A percentile compares a stretch with the other conserved stretches of the same genome.
These are phyloP conservation scores for Alternaria arborescens DNA, from an alignment of 2,329 filamentous ascomycete species.

Conservation along the genomic window DNA sequence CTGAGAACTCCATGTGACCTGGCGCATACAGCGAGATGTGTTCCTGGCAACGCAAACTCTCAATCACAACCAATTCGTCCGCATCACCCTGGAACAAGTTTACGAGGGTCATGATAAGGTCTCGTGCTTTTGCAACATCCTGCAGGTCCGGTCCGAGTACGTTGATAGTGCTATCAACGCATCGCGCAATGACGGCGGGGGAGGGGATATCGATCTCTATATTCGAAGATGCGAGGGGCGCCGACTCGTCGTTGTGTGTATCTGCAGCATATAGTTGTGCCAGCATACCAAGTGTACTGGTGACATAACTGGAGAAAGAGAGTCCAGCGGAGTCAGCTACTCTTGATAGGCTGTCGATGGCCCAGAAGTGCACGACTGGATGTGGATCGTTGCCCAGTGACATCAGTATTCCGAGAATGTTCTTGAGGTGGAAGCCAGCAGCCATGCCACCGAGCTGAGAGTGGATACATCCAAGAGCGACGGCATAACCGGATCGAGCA, in stretches of 20 bases:
- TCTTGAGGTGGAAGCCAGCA: slow-evolving; percentile 94
- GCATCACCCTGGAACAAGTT: slow-evolving; percentile 81
- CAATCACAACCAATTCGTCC: slow-evolving; percentile 73
- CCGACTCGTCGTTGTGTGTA: slow-evolving; percentile 85
- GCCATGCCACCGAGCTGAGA: slow-evolving; percentile 97
- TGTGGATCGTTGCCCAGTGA: slow-evolving; percentile 95
- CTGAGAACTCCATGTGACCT: slow-evolving; percentile 81
- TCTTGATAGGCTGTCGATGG: slow-evolving; percentile 83
- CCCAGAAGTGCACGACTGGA: slow-evolving; percentile 95
- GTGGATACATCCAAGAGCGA: slow-evolving; percentile 92
- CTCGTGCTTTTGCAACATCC: slow-evolving; percentile 88
- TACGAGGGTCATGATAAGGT: slow-evolving; percentile 88
- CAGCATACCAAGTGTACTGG: slow-evolving; percentile 90
- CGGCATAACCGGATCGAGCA: slow-evolving; percentile 91
- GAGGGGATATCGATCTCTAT: slow-evolving; percentile 87
- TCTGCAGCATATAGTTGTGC: slow-evolving; percentile 92
- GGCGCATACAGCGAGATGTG: slow-evolving; percentile 93
- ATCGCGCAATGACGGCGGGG: slow-evolving; percentile 81
- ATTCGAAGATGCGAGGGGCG: slow-evolving; percentile 84
- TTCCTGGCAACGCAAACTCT: slow-evolving; percentile 83
- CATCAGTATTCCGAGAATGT: slow-evolving; percentile 97
- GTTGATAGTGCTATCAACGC: slow-evolving; percentile 94
- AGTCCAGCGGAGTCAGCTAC: slow-evolving; percentile 92
- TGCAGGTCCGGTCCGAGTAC: slow-evolving; percentile 95
- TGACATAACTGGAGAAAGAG: slow-evolving; percentile 89